Percentiles rank a stretch among this genome's conserved stretches.
phyloP scores from a whole-genome alignment of 192 early-diverging fungal species.

The Rhizoclosmatium sp. region DNA sequence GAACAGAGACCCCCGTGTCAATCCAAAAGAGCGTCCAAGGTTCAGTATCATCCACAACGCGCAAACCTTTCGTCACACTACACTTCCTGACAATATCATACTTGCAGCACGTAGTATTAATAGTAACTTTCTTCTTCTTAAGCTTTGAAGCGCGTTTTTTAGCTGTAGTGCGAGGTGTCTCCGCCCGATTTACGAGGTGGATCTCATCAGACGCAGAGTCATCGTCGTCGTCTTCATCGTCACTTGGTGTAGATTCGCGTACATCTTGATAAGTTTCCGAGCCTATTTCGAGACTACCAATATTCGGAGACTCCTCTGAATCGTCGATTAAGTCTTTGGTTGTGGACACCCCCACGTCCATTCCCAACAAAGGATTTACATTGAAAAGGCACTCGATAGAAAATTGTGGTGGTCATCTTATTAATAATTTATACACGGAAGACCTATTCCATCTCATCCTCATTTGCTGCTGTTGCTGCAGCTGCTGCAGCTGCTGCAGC shows the following conservation, averaged over 20 bases:
- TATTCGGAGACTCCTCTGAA: too few relatives aligned
- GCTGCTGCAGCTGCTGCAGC: background rate
- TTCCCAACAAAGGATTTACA: too few relatives aligned
- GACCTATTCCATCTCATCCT: background rate
- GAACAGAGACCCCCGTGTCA: slow-evolving; percentile 64
- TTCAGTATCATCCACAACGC: slow-evolving; percentile 50
- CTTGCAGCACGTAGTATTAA: slow-evolving; percentile 54
- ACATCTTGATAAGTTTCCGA: too few relatives aligned
- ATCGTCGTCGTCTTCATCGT: too few relatives aligned
- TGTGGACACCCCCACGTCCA: too few relatives aligned
- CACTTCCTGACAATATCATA: slow-evolving; percentile 61
- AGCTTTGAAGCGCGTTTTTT: background rate
- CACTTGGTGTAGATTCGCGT: too few relatives aligned
- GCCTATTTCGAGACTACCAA: too few relatives aligned
- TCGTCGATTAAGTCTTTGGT: too few relatives aligned
- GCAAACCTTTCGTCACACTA: slow-evolving; percentile 39
- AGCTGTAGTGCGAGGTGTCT: background rate
- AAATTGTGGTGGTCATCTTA: background rate
- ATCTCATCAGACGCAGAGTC: too few relatives aligned
- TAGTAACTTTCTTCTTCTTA: slow-evolving; percentile 30
- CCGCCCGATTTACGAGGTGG: too few relatives aligned
- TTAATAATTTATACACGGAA: background rate
- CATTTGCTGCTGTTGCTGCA: background rate
- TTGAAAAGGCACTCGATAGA: too few relatives aligned
- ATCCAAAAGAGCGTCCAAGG: slow-evolving; percentile 63